Base-by-base conservation (phyloP, 768 basidiomycete genomes). In the Naganishia kalamii region DNA sequence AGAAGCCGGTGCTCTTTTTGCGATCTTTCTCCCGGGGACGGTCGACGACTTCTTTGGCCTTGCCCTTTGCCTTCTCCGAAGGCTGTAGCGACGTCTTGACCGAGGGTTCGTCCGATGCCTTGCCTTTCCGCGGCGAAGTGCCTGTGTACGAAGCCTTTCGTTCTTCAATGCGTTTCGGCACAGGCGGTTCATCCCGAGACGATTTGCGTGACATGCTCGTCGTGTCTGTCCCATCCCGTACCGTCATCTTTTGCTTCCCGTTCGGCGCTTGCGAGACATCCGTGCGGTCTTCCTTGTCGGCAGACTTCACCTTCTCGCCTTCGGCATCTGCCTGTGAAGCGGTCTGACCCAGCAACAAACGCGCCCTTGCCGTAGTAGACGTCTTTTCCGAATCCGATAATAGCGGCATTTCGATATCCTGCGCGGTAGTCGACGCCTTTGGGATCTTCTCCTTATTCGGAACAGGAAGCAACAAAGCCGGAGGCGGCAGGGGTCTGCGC, bases 61-160 rank as follows among this genome's bases (percentile, higher is more conserved):
- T 57, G 3, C 54, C 32, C 19, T 57, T 57, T 41, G 21, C 33
- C 23, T 23, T 57, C 23, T 57, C 54, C 21, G 17, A 35, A 21
- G 21, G 21, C 12, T 23, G 29, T 19, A 32, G 13, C 19, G 57
- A 19, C 32, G 33, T 41, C 19, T 47, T 49, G 1, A 29, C n/a
- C 2, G 33, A 37, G 33, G 57, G 61, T n/a, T 65, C 59, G 37
- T 69, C 65, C 21, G 60, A 35, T 13, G 68, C 57, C 62, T 62
- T 69, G 15, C 15, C 11, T 13, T 29, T n/a, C 27, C 60, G 41
- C 17, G 43, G 8, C 7, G 60, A 17, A 17, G 40, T 11, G 25
- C 29, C 27, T 7, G 49, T 7, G 25, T 7, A 7, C 29, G 27
- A 29, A 4, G 49, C 8, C 15, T 13, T 51, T 27, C 49, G 32